phyloP scores from a whole-genome alignment of 768 basidiomycete species.

The Rhizopogon rudus region DNA sequence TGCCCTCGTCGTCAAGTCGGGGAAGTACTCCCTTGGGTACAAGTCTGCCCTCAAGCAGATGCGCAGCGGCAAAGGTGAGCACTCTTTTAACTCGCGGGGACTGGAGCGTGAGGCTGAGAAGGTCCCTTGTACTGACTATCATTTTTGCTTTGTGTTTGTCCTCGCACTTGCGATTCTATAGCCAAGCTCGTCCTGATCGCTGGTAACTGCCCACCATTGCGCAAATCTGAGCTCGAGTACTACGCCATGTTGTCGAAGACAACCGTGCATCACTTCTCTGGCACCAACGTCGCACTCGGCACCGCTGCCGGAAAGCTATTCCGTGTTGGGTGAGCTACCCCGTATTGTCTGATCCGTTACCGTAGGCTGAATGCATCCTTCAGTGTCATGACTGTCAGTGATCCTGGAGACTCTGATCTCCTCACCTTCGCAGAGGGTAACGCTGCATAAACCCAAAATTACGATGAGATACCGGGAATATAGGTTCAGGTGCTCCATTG shows the following conservation, averaged over 20 bases:
- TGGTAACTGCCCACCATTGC: constrained; percentile 97
- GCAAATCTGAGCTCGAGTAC: constrained; percentile 99
- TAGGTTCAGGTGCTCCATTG: not conserved
- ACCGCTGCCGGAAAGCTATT: constrained; percentile 99
- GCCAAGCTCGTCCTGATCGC: constrained; percentile 99
- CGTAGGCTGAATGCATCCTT: not conserved
- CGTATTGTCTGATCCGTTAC: not conserved
- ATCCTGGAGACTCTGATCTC: constrained; percentile 96
- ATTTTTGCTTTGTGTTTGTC: constrained; percentile 19
- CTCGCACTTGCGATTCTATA: constrained; percentile 26
- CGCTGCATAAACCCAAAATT: constrained; percentile 35
- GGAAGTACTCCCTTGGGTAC: constrained; percentile 96
- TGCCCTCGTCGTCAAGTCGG: constrained; percentile 97
- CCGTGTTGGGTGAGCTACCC: constrained; percentile 78
- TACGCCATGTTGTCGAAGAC: constrained; percentile 99
- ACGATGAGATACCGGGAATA: not conserved
- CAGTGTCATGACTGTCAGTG: constrained; percentile 95
- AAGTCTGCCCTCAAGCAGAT: constrained; percentile 98
- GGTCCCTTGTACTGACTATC: constrained; percentile 81
- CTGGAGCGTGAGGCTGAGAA: constrained; percentile 99
- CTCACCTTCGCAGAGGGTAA: constrained; percentile 79
- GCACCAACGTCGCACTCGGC: constrained; percentile 96
- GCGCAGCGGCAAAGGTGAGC: constrained; percentile 95
- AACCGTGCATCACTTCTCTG: constrained; percentile 95
- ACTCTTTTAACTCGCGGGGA: constrained; percentile 61